Conservation (phyloP, 768 basidiomycete genomes). For the Lactarius deliciosus region DNA sequence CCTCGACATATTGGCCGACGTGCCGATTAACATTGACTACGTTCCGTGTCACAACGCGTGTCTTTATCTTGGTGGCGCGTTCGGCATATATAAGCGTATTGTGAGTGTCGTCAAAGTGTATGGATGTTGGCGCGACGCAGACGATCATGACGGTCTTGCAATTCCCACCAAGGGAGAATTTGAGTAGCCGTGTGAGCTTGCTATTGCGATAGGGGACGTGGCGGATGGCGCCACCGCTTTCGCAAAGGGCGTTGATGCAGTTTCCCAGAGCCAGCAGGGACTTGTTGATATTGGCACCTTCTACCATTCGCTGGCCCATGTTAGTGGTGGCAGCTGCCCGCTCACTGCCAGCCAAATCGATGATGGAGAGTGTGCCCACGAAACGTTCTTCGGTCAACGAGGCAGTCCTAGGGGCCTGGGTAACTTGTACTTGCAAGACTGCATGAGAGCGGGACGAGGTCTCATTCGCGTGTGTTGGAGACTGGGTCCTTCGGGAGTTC, state of each 20-base stretch:
- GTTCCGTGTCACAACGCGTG: constrained; percentile 93
- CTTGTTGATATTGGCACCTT: constrained; percentile 99
- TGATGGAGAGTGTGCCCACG: constrained; percentile 92
- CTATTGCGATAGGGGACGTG: constrained; percentile 98
- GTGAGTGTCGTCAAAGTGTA: constrained; percentile 97
- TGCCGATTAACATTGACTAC: constrained; percentile 93
- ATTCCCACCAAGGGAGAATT: constrained; percentile 97
- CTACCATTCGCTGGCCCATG: constrained; percentile 97
- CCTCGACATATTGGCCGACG: constrained; percentile 93
- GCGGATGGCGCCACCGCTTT: constrained; percentile 81
- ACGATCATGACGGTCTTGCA: constrained; percentile 99
- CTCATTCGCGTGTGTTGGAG: constrained; percentile 94
- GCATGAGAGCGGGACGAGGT: constrained; percentile 97
- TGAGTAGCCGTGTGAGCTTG: constrained; percentile 95
- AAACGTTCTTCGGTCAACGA: constrained; percentile 78
- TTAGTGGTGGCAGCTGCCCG: constrained; percentile 94
- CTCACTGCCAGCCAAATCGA: constrained; percentile 97
- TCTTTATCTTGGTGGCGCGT: constrained; percentile 97
- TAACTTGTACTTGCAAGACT: constrained; percentile 93
- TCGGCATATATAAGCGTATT: constrained; percentile 98
- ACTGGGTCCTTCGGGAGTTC: constrained; percentile 86
- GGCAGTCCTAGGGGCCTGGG: constrained; percentile 82
- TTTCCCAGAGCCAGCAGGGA: constrained; percentile 95
- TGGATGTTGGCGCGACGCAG: constrained; percentile 91
- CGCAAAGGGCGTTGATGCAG: constrained; percentile 98